Evolutionary conservation across 1,139 yeast genomes (phyloP).

Genomic region (Debaryomyces psychrophilus): DNA sequence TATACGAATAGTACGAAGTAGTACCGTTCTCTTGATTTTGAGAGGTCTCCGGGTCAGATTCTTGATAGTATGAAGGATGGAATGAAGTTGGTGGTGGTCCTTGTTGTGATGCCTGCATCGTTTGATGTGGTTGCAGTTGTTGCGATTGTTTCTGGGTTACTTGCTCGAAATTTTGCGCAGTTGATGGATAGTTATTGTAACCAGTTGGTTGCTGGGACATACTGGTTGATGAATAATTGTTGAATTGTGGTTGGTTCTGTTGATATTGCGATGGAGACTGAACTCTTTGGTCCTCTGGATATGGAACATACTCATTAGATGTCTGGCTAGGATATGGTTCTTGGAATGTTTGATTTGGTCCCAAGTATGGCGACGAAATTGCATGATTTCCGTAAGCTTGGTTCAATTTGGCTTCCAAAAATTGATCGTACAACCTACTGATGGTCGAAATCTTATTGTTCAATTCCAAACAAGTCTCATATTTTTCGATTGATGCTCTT

Average conservation of each 20-base stretch:
- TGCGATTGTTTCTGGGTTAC: too few species aligned
- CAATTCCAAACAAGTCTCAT: constrained; percentile 74
- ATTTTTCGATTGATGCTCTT: constrained; percentile 62
- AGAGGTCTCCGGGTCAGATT: constrained; percentile 10
- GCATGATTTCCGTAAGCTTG: constrained; percentile 47
- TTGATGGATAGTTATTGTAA: neutral
- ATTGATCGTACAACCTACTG: constrained; percentile 74
- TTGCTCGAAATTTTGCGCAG: neutral
- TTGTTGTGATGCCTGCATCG: neutral
- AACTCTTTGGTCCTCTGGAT: constrained; percentile 2
- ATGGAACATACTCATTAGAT: constrained; percentile 4
- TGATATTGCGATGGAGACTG: constrained; percentile 2
- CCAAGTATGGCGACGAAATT: constrained; percentile 13
- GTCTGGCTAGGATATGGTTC: neutral
- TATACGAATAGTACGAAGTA: constrained; percentile 3
- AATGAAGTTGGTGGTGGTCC: constrained; percentile 10
- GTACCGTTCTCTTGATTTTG: constrained; percentile 6
- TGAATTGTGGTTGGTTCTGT: neutral
- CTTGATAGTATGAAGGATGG: constrained; percentile 16
- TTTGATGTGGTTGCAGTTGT: neutral
- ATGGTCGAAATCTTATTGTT: constrained; percentile 83
- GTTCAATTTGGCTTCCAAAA: constrained; percentile 68
- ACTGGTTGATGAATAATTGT: neutral
- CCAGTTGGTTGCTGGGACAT: constrained; percentile 7
- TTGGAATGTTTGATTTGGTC: neutral